phyloP scores from a whole-genome alignment of 148 eudicot genomes.

The Suaeda aralocaspica region DNA sequence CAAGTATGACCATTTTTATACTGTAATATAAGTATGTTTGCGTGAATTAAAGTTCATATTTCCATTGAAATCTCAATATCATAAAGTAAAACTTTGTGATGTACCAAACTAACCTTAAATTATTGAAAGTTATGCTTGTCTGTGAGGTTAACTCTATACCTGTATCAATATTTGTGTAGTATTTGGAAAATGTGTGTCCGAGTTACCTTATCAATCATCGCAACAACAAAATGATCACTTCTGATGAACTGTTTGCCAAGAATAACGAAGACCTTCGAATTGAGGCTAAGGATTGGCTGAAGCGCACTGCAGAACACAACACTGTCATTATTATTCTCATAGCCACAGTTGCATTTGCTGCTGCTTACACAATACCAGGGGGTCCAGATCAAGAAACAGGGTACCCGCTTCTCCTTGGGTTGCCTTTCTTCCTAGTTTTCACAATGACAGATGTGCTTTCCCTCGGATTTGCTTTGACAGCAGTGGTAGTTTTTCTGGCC shows the following conservation, averaged over 20 bases:
- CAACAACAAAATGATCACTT: slow-evolving; percentile 6
- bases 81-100: too few species aligned
- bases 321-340: slow-evolving; percentile 14
- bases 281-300: slow-evolving; percentile 10
- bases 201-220: not conserved
- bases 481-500: slow-evolving; percentile 10
- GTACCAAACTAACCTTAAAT: not conserved
- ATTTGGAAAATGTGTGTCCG: not conserved
- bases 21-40: too few species aligned
- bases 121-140: not conserved
- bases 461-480: slow-evolving; percentile 10
- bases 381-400: slow-evolving; percentile 15
- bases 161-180: not conserved
- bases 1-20: too few species aligned
- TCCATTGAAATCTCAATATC: too few species aligned
- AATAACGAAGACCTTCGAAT: slow-evolving; percentile 1
- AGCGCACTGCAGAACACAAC: not conserved
- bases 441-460: slow-evolving; percentile 12
- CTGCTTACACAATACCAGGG: slow-evolving; percentile 17
- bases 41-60: too few species aligned
- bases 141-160: not conserved
- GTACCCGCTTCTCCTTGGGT: slow-evolving; percentile 3
- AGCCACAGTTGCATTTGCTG: slow-evolving; percentile 24
- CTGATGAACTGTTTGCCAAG: slow-evolving; percentile 3
- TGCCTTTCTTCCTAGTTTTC: slow-evolving; percentile 21